Evolutionary conservation across 306 rosid species (phyloP).

Genomic region (Begonia masoniana): DNA sequence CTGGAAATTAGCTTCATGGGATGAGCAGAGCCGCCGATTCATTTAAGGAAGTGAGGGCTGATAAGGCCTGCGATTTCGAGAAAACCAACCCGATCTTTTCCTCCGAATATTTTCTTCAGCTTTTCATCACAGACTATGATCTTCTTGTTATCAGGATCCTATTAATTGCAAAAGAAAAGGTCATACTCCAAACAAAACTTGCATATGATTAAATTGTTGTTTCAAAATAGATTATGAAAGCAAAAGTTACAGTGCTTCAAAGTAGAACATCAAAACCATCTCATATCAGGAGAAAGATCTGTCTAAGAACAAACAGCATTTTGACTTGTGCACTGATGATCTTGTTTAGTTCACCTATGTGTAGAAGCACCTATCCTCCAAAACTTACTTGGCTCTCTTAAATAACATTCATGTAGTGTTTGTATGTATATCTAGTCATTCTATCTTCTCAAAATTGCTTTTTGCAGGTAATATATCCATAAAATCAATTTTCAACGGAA

Average conservation of each 20-base stretch:
- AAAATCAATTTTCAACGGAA: neutral
- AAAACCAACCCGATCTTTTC: conserved; percentile 63
- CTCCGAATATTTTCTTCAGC: conserved; percentile 82
- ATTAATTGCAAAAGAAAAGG: conserved; percentile 3
- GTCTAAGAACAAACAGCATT: neutral
- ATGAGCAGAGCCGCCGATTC: conserved; percentile 4
- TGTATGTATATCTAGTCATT: neutral
- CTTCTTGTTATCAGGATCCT: conserved; percentile 82
- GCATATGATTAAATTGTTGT: neutral
- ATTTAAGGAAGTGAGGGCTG: conserved; percentile 69
- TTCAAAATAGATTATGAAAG: neutral
- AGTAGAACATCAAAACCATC: neutral
- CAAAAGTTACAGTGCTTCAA: no score
- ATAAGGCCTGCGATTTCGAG: conserved; percentile 81
- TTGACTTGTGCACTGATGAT: no score
- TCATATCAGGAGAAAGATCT: neutral
- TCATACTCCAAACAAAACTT: conserved; percentile 9
- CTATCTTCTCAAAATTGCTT: no score
- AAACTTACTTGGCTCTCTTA: no score
- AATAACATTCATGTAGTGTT: no score
- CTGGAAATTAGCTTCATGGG: neutral
- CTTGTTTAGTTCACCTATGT: no score
- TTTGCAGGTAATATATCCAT: no score
- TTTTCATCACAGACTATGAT: conserved; percentile 66
- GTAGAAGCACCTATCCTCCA: no score